These are phyloP conservation scores for bread wheat (Triticum aestivum) DNA, from an alignment of 176 grass and related monocot species.

Conservation along the genomic window IWGSC_CS_RefSeq_v2.1 NC_057803.1:19499766-19500265, in stretches of 20 bases:
- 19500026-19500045: no score
- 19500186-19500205: neutral
- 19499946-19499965: neutral
- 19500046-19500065: neutral
- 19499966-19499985: neutral
- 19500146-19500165: neutral
- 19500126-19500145: neutral
- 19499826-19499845: slow-evolving; percentile 85
- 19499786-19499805: slow-evolving; percentile 79
- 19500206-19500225: neutral
- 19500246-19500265: neutral
- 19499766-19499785: slow-evolving; percentile 81
- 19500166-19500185: neutral
- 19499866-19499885: neutral
- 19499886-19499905: neutral
- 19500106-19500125: neutral
- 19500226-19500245: neutral
- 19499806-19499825: slow-evolving; percentile 96
- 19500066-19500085: neutral
- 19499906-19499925: neutral
- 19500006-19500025: neutral
- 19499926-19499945: neutral
- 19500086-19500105: neutral
- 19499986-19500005: neutral
- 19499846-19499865: slow-evolving; percentile 49